Percentiles rank a stretch among this genome's conserved stretches.
Evolutionary conservation across 1,139 yeast species (phyloP).

Genomic region (Kodamaea sp.): DNA sequence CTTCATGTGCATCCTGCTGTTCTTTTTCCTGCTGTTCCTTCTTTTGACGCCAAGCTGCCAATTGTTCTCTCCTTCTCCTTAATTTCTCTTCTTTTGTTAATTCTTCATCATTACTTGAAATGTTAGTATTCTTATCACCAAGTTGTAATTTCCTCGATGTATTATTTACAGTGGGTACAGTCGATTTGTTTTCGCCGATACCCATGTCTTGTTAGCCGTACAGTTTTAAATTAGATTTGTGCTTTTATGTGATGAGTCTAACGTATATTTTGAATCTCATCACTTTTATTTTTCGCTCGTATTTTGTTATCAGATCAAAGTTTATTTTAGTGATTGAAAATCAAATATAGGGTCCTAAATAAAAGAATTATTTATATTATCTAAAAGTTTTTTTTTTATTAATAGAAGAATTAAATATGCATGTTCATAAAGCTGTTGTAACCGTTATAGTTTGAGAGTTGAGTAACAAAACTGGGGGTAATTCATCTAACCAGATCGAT

Average conservation of each 20-base stretch:
- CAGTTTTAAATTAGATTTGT: too few species aligned
- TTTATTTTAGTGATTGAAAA: background rate
- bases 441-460: constrained; percentile 95
- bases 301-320: background rate
- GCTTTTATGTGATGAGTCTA: too few species aligned
- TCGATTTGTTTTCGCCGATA: too few species aligned
- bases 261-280: too few species aligned
- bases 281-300: background rate
- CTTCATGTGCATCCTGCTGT: background rate
- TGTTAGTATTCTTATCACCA: constrained; percentile 13
- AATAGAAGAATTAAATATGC: background rate
- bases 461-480: constrained; percentile 78
- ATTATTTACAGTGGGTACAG: too few species aligned
- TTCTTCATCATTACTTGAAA: constrained; percentile 13
- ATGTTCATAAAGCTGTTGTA: constrained; percentile 70
- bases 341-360: background rate
- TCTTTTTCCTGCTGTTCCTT: constrained; percentile 23
- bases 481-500: constrained; percentile 72
- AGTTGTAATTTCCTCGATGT: too few species aligned
- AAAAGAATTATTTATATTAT: background rate
- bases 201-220: too few species aligned
- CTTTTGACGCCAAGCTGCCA: constrained; percentile 41
- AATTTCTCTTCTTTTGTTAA: constrained; percentile 34
- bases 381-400: background rate
- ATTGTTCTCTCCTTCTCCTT: constrained; percentile 34